Evolutionary conservation across 805 yeast species (phyloP), one percentile per base, ranked within the genome.

Genomic region (Myxozyma nipponensis): DNA sequence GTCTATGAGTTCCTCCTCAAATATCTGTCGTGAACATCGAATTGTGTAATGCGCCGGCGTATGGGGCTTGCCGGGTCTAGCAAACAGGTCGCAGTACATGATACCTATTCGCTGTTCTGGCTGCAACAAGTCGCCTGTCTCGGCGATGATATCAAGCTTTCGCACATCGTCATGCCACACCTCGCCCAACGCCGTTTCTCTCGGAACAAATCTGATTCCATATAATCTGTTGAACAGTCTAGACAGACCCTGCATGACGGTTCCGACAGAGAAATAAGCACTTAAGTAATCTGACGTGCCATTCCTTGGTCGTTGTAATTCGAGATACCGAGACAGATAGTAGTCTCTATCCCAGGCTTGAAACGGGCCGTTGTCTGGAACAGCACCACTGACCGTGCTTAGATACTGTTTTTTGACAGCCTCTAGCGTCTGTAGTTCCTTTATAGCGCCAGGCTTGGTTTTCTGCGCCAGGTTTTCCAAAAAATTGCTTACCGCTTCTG

Each of bases 311-410:
- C 71, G 60, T 42, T 63, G 49, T 28, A 56, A 52, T 17, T 60
- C 61, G 44, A 63, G 54, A 40, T 59, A 58, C 47, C 69, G 60
- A n/a, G 72, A 56, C 9, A 73, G 63, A 53, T 69, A 76, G 62
- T 77, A 90, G 56, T 89, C 95, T 54, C 95, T 76, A 66, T 93
- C 98, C 98, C 98, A 93, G 1, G 96, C 96, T 52, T 80, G 77
- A 28, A 89, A 56, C 41, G 34, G 74, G 49, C 69, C 73, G 26
- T 67, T 57, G 9, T 62, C 50, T 49, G 43, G 57, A 54, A 18
- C 21, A n/a, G 38, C 38, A 35, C 38, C 38, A 17, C 38, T 35
- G 19, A 35, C 15, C 15, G 55, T 49, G 50, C 56, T 49, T 23
- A 61, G 47, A n/a, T 67, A 68, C 19, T 63, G 62, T 26, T 65